These are phyloP conservation scores for Mycena galopus DNA, from an alignment of 768 basidiomycete species.

Conservation along the genomic window DNA sequence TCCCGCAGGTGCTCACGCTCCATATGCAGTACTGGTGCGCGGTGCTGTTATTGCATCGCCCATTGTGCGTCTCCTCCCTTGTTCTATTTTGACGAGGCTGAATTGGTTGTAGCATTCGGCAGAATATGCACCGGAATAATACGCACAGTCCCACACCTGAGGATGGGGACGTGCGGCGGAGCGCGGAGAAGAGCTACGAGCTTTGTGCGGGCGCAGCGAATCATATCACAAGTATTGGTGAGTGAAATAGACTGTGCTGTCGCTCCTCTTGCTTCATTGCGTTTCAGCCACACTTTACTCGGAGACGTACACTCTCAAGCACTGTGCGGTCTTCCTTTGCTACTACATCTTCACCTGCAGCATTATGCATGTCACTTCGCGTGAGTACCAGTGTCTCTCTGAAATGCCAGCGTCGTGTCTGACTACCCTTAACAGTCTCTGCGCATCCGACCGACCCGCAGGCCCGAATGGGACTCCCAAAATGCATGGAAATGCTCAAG, in stretches of 20 bases:
- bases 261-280: not conserved
- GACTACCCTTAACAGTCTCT: constrained; percentile 59
- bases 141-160: constrained; percentile 57
- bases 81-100: constrained; percentile 16
- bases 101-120: constrained; percentile 55
- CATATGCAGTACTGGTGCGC: constrained; percentile 93
- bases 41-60: constrained; percentile 79
- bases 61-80: constrained; percentile 68
- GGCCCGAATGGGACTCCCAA: constrained; percentile 70
- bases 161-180: constrained; percentile 66
- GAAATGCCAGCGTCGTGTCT: not conserved
- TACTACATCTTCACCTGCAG: constrained; percentile 87
- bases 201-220: constrained; percentile 84
- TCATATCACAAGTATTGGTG: constrained; percentile 79
- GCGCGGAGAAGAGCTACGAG: constrained; percentile 76
- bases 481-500: constrained; percentile 75
- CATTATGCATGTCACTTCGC: constrained; percentile 81
- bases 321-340: constrained; percentile 76
- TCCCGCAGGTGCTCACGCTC: constrained; percentile 77
- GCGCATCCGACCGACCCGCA: constrained; percentile 78
- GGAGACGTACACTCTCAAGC: constrained; percentile 71
- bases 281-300: constrained; percentile 67
- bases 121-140: constrained; percentile 47
- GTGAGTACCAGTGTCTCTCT: constrained; percentile 57
- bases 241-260: constrained; percentile 23